Evolutionary conservation across 257 asterid genomes (phyloP).

Genomic region (Hygrophila difformis): DNA sequence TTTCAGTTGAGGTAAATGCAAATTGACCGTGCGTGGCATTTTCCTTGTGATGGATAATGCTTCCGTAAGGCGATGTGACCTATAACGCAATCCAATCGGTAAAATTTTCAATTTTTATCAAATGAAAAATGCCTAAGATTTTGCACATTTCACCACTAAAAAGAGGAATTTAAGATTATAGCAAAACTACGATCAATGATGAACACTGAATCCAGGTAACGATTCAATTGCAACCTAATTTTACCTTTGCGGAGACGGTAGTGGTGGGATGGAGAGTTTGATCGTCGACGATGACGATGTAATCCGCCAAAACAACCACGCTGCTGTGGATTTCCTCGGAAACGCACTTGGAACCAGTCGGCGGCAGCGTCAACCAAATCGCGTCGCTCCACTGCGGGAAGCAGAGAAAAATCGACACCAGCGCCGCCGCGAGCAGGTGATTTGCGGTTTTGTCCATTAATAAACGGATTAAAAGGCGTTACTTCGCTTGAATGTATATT

Average conservation of each 20-base stretch:
- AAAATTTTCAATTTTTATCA: no score
- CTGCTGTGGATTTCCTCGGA: slow-evolving; percentile 85
- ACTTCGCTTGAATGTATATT: no score
- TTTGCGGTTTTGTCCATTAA: no score
- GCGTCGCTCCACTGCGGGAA: slow-evolving; percentile 30
- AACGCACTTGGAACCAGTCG: slow-evolving; percentile 68
- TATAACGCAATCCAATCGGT: slow-evolving; percentile 19
- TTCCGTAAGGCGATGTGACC: slow-evolving; percentile 68
- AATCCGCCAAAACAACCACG: slow-evolving; percentile 83
- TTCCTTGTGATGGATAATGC: slow-evolving; percentile 39
- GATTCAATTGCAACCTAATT: background rate
- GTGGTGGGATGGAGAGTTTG: slow-evolving; percentile 44
- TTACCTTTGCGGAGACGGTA: slow-evolving; percentile 64
- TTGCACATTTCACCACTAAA: background rate
- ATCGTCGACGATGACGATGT: slow-evolving; percentile 60
- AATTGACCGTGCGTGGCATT: slow-evolving; percentile 47
- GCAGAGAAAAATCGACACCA: slow-evolving; percentile 15
- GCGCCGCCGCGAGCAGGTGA: slow-evolving; percentile 24
- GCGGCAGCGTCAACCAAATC: slow-evolving; percentile 65
- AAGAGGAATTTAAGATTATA: no score
- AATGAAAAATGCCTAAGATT: background rate
- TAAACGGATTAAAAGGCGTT: no score
- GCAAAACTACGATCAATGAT: background rate
- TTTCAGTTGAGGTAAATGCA: slow-evolving; percentile 56
- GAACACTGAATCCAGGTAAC: background rate